phyloP scores from a whole-genome alignment of 495 filamentous ascomycete genomes.

The Aspergillus heteromorphus region DNA sequence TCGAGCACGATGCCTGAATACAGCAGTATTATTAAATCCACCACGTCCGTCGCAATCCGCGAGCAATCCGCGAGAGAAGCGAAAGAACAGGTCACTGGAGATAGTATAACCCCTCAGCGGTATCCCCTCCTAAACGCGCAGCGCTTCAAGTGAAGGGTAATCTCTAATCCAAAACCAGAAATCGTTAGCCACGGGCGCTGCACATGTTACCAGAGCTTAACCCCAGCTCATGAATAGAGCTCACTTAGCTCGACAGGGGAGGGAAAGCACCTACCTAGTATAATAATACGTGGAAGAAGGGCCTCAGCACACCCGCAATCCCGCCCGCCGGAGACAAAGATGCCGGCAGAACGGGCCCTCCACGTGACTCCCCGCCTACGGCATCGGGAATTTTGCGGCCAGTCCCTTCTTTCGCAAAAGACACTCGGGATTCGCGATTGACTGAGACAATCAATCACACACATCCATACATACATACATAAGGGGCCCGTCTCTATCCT shows the following conservation, averaged over 20 bases:
- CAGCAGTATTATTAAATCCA: neutral
- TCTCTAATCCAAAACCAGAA: neutral
- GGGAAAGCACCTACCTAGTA: neutral
- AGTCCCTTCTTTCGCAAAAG: neutral
- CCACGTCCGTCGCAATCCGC: neutral
- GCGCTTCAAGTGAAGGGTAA: neutral
- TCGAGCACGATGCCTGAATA: neutral
- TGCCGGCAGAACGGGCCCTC: constrained; percentile 12
- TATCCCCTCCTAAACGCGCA: constrained; percentile 7
- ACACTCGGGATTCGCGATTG: neutral
- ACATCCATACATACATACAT: too few species aligned
- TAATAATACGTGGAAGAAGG: neutral
- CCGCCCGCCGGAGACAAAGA: neutral
- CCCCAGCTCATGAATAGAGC: neutral
- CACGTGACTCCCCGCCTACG: constrained; percentile 24
- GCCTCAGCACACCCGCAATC: neutral
- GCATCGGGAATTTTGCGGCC: constrained; percentile 6
- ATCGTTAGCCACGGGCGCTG: neutral
- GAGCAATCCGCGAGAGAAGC: neutral
- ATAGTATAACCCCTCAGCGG: too few species aligned
- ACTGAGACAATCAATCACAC: neutral
- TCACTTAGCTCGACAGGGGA: too few species aligned
- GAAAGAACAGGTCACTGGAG: neutral
- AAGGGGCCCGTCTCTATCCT: too few species aligned
- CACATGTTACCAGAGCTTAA: neutral